Evolutionary conservation across 2,329 filamentous ascomycete species (phyloP).

Genomic region (Epichloe gansuensis): DNA sequence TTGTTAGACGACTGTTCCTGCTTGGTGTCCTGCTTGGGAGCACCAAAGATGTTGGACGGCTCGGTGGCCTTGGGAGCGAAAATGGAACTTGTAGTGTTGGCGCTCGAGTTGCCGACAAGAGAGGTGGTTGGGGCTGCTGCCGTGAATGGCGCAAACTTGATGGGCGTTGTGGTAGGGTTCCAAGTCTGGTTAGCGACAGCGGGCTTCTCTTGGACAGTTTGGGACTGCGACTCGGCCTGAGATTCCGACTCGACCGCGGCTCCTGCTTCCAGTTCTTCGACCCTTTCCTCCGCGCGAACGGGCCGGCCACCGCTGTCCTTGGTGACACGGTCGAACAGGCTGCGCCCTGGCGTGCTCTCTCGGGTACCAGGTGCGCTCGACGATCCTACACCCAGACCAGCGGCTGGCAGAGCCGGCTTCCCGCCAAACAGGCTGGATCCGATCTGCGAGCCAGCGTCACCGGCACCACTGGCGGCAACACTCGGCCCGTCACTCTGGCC

Average conservation of each 20-base stretch:
- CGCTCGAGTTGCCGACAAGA: conserved; percentile 20
- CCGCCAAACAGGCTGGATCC: conserved; percentile 15
- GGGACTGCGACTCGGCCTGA: neutral
- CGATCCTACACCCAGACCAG: conserved; percentile 11
- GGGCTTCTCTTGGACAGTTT: conserved; percentile 13
- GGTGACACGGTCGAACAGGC: conserved; percentile 44
- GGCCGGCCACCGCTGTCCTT: conserved; percentile 38
- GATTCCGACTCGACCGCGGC: neutral
- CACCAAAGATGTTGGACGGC: conserved; percentile 24
- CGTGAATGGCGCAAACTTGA: conserved; percentile 37
- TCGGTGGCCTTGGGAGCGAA: conserved; percentile 26
- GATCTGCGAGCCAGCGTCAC: conserved; percentile 25
- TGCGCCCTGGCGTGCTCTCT: conserved; percentile 34
- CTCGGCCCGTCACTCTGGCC: conserved; percentile 32
- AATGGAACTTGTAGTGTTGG: conserved; percentile 19
- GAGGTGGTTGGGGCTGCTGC: conserved; percentile 17
- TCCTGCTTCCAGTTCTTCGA: conserved; percentile 7
- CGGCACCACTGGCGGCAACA: conserved; percentile 28
- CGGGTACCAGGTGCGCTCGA: conserved; percentile 30
- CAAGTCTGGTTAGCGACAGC: conserved; percentile 27
- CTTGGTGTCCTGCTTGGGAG: conserved; percentile 22
- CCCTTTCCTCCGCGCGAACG: conserved; percentile 25
- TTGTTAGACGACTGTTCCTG: conserved; percentile 17
- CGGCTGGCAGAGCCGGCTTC: conserved; percentile 18
- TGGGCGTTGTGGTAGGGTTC: conserved; percentile 36